Evolutionary conservation across 129 eudicot genomes (phyloP).

Genomic region (Kitagawia praeruptora): DNA sequence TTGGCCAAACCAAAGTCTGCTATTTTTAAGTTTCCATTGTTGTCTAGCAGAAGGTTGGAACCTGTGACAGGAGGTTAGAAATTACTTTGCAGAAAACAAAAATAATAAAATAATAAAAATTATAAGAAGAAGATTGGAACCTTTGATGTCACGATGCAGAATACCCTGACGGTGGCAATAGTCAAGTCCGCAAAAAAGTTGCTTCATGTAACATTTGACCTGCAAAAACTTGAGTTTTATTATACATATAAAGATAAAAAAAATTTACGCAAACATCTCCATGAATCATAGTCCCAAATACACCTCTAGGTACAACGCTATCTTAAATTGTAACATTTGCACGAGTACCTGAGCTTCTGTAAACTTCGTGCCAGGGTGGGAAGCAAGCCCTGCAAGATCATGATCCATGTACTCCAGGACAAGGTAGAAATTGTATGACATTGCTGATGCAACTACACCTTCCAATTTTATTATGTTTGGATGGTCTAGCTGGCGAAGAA

Average conservation of each 20-base stretch:
- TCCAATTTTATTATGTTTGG: slow-evolving; percentile 85
- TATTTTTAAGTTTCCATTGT: slow-evolving; percentile 68
- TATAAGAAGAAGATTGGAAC: slow-evolving; percentile 12
- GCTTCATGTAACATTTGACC: slow-evolving; percentile 83
- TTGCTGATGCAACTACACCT: slow-evolving; percentile 81
- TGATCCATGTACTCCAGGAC: slow-evolving; percentile 97
- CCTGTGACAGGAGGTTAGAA: no score
- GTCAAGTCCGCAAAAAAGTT: slow-evolving; percentile 71
- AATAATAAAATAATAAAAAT: no score
- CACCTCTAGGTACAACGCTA: neutral
- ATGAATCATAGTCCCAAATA: neutral
- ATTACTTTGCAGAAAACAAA: no score
- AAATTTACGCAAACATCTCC: neutral
- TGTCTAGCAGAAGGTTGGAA: slow-evolving; percentile 70
- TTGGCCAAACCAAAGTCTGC: slow-evolving; percentile 94
- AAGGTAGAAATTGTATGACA: slow-evolving; percentile 82
- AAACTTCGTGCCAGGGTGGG: slow-evolving; percentile 66
- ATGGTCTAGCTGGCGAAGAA: slow-evolving; percentile 69
- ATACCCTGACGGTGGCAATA: slow-evolving; percentile 80
- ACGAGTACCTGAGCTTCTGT: slow-evolving; percentile 76
- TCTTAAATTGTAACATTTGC: neutral
- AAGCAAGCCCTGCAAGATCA: slow-evolving; percentile 87
- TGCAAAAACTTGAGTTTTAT: slow-evolving; percentile 16
- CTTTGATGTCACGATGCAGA: slow-evolving; percentile 93
- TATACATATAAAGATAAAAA: neutral